Base-by-base conservation (phyloP, 345 rosid species). In the Carallia brachiata region DNA sequence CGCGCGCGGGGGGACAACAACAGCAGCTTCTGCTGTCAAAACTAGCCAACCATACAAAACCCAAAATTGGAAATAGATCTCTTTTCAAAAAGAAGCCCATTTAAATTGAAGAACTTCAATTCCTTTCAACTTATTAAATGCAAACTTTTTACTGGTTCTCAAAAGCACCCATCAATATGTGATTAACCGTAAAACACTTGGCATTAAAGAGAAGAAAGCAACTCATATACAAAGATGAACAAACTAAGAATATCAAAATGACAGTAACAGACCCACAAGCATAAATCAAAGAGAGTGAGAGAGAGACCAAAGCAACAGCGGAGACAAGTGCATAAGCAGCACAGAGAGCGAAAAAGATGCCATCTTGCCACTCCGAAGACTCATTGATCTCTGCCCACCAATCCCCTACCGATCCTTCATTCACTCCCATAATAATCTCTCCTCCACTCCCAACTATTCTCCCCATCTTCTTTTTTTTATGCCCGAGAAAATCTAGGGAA, bases 331-430 rank as follows among this genome's bases (percentile, higher is more conserved):
- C 93, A 73, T 92, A 95, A 80, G 96, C 87, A 44, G 85, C 99
- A 64, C 94, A 92, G 28, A 95, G 98, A 71, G 94, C 61, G 77
- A 83, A 95, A 73, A 86, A 95, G 76, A 95, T 84, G 80, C 96
- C 97, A 74, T 95, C 94, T 71, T 95, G 99, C 98, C 98, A 95
- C 58, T 69, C 81, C 75, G 82, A 61, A n/a, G 97, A 89, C 62
- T 89, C 96, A 73, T 93, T 88, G 84, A 93, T 84, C 76, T 88
- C 90, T 1, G 85, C 87, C 98, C 98, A 93, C 98, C 98, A 93
- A 63, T 68, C 56, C 37, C 77, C 71, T 12, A n/a, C 68, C 61
- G 62, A 10, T 34, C 70, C 63, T n/a, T 37, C 52, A 31, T 13
- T 10, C 12, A 56, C 50, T 64, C 70, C 70, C 65, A 37, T 59